phyloP scores from a whole-genome alignment of 164 flowering plant genomes.

The Warburgia ugandensis region DNA sequence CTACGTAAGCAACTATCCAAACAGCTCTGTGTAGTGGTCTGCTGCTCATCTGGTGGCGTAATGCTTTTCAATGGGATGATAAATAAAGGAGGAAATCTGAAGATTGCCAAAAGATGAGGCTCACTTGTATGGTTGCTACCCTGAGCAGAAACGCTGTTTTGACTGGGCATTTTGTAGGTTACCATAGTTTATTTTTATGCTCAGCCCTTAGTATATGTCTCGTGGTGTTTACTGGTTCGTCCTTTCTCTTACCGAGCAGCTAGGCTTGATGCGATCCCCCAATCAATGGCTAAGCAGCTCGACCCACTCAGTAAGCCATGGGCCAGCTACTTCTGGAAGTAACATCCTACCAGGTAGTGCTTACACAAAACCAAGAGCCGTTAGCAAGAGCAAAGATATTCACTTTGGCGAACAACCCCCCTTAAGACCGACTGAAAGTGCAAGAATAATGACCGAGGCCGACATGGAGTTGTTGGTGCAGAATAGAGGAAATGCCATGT shows the following conservation, averaged over 20 bases:
- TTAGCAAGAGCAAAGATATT: constrained; percentile 26
- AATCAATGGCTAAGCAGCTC: constrained; percentile 32
- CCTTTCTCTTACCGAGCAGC: background rate
- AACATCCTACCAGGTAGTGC: constrained; percentile 35
- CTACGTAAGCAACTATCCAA: too few species aligned
- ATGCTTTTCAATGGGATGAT: too few species aligned
- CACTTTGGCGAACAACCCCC: constrained; percentile 38
- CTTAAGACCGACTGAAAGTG: constrained; percentile 21
- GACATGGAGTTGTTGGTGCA: constrained; percentile 58
- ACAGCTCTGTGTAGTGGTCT: too few species aligned
- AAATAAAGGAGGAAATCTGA: too few species aligned
- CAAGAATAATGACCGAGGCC: constrained; percentile 25
- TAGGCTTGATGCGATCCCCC: background rate
- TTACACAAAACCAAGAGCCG: constrained; percentile 25
- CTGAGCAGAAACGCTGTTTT: background rate
- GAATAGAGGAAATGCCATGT: constrained; percentile 86
- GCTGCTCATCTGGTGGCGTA: too few species aligned
- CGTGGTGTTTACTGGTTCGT: background rate
- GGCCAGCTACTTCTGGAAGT: constrained; percentile 66
- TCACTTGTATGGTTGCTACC: background rate
- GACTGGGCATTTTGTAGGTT: too few species aligned
- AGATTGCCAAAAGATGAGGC: background rate
- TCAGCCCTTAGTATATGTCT: too few species aligned
- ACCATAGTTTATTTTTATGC: too few species aligned
- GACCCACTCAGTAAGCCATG: constrained; percentile 36